A percentile compares a stretch with the other conserved stretches of the same genome.
These are phyloP conservation scores for Aspergillus eucalypticola DNA, from an alignment of 2,329 filamentous ascomycete genomes.

Conservation along the genomic window DNA sequence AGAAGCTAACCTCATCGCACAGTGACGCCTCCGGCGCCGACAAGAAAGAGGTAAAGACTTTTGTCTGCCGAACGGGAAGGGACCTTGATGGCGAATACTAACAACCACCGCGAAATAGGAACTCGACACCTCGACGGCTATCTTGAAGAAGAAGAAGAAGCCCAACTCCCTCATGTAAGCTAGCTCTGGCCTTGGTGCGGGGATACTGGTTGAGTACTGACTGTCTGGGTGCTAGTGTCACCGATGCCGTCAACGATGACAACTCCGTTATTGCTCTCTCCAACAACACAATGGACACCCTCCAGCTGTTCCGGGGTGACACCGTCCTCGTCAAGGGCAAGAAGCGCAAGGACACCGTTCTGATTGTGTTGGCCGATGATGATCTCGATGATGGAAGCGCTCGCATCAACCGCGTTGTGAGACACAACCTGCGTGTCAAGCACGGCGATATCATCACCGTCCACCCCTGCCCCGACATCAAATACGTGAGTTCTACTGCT, in stretches of 20 bases:
- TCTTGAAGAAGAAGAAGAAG: constrained; percentile 99
- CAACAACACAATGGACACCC: constrained; percentile 97
- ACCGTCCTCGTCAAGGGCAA: constrained; percentile 98
- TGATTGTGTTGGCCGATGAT: constrained; percentile 96
- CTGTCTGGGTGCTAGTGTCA: constrained; percentile 65
- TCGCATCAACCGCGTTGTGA: constrained; percentile 96
- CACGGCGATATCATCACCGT: constrained; percentile 97
- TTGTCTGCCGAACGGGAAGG: constrained; percentile 33
- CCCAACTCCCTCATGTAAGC: constrained; percentile 95
- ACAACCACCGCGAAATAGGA: constrained; percentile 54
- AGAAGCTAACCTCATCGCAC: constrained; percentile 43
- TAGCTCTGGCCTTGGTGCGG: constrained; percentile 5
- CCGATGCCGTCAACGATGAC: constrained; percentile 98
- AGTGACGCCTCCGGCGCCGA: constrained; percentile 90
- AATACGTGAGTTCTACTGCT: constrained; percentile 77
- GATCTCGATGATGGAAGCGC: constrained; percentile 96
- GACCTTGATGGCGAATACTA: constrained; percentile 31
- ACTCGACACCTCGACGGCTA: constrained; percentile 91
- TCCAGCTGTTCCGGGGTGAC: constrained; percentile 97
- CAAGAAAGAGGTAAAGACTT: constrained; percentile 68
- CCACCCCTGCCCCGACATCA: constrained; percentile 97
- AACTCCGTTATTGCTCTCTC: constrained; percentile 99
- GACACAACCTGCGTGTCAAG: constrained; percentile 98
- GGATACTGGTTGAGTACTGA: constrained; percentile 23
- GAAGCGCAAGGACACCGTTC: constrained; percentile 98